Base-by-base conservation (phyloP, 805 yeast species). In the Starmera caribaea region DNA sequence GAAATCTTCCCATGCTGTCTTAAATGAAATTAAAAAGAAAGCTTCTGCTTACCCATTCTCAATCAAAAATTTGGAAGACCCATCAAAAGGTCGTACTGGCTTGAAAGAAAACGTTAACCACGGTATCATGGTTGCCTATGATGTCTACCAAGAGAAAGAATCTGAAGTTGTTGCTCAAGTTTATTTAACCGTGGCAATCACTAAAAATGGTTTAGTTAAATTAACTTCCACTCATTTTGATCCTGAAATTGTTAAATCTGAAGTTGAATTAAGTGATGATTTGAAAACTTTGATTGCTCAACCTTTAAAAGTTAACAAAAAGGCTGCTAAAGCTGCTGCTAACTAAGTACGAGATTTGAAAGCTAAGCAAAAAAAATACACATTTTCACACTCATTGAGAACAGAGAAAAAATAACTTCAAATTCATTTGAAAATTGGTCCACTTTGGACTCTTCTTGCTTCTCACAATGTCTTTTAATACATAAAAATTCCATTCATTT, bases 101-200 rank as follows among this genome's bases (percentile, higher is more conserved):
- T 69, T 82, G 52, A 74, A 72, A 54, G 89, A 82, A 69, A 78
- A 85, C 58, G 65, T 69, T 41, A 75, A 69, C 68, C 89, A 81
- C 62, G 70, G 73, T 45, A 74, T 80, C 34, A 68, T 81, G 53
- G 69, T 71, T 55, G 76, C 85, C 36, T 81, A 81, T 58, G 89
- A 81, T 44, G 71, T 82, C 39, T 68, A 70, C 57, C 69, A 74
- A 57, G 87, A 79, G 55, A 79, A 76, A 65, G 76, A 77, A 46
- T 80, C 76, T 43, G 79, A 76, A 58, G 63, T 55, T 42, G 72
- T 83, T 49, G 85, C 83, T 28, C 87, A 82, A 65, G 77, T 66
- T 58, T 81, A 77, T 66, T 74, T 86, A 49, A 83, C 90, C 36
- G 73, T 82, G 53, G 88, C 82, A 30, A 59, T 83, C 52, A 81